Evolutionary conservation across 805 yeast genomes (phyloP).

Genomic region (Saccharomycopsis babjevae): DNA sequence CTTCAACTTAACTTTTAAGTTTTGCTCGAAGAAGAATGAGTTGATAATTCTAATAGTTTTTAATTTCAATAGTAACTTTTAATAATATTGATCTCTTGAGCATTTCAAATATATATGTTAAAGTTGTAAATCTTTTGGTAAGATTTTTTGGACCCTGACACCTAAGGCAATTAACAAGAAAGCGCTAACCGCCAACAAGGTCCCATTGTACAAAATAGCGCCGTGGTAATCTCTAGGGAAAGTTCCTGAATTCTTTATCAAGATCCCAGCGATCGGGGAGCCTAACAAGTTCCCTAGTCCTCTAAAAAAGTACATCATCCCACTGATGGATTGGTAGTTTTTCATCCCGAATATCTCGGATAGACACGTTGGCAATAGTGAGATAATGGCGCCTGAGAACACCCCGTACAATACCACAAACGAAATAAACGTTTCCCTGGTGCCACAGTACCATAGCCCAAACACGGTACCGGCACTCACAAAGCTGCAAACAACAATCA

Average conservation of each 20-base stretch:
- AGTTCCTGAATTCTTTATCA: slow-evolving; percentile 20
- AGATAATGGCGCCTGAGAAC: slow-evolving; percentile 28
- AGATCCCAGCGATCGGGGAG: slow-evolving; percentile 28
- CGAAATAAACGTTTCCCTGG: slow-evolving; percentile 23
- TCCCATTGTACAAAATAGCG: slow-evolving; percentile 26
- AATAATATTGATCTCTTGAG: too few species aligned
- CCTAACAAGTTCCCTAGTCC: slow-evolving; percentile 29
- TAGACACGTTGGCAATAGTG: slow-evolving; percentile 27
- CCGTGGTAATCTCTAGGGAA: slow-evolving; percentile 21
- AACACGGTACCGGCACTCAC: slow-evolving; percentile 28
- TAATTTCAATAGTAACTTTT: too few species aligned
- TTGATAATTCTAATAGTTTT: too few species aligned
- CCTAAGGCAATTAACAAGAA: neutral
- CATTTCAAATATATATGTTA: too few species aligned
- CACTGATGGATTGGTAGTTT: slow-evolving; percentile 27
- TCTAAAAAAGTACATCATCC: slow-evolving; percentile 27
- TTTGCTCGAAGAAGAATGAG: too few species aligned
- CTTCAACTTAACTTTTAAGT: too few species aligned
- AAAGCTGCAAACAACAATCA: slow-evolving; percentile 30
- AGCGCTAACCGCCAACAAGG: slow-evolving; percentile 3
- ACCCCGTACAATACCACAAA: slow-evolving; percentile 29
- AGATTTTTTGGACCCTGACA: too few species aligned
- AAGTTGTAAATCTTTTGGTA: too few species aligned
- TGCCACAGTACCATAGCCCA: slow-evolving; percentile 28
- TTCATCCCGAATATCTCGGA: slow-evolving; percentile 27